Base-by-base conservation (phyloP, 2,329 filamentous ascomycete genomes). In the Rhytidhysteron rufulum region DNA sequence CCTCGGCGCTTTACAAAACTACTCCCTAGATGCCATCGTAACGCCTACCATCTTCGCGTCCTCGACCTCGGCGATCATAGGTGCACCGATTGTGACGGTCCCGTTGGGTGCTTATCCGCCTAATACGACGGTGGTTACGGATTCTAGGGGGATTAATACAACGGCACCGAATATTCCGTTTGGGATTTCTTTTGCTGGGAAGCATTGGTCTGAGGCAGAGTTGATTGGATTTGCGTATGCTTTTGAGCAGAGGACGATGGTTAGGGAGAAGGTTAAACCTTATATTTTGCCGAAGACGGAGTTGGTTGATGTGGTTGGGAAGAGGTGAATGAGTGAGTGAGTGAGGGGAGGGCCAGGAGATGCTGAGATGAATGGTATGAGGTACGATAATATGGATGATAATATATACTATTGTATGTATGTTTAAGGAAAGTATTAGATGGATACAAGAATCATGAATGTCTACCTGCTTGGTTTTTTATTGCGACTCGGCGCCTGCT, bases 161-260 rank as follows among this genome's bases (percentile, higher is more conserved):
- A 67, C 63, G 0, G 80, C 67, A 0, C 80, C 81, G 0, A 76
- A 77, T 15, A 58, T 79, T 1, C 71, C 71, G 2, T 83, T 85
- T 52, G 83, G 83, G 0, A 62, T 87, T 9, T 72, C 71, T 6
- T 86, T 86, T 50, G 65, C 85, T 33, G 84, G 82, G 0, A 61
- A 62, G 3, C 72, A 71, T 35, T 87, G 78, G 67, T 76, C 71
- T 25, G 83, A 87, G 58, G 76, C 75, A 51, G 70, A 62, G 21
- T 53, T 88, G 48, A 77, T 87, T 42, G 78, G 77, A 0, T 74
- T 81, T 54, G 83, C 82, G 5, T 86, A 83, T 67, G 82, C 79
- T 4, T 85, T 80, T 61, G 83, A 88, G 67, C 79, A 84, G 65
- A 66, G 70, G 47, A 83, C 74, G 3, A 60, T 64, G 51, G 66